Percentiles rank a stretch among this genome's conserved stretches.
These are phyloP conservation scores for Pseudocercospora fuligena DNA, from an alignment of 2,329 filamentous ascomycete species.

Conservation along the genomic window DNA sequence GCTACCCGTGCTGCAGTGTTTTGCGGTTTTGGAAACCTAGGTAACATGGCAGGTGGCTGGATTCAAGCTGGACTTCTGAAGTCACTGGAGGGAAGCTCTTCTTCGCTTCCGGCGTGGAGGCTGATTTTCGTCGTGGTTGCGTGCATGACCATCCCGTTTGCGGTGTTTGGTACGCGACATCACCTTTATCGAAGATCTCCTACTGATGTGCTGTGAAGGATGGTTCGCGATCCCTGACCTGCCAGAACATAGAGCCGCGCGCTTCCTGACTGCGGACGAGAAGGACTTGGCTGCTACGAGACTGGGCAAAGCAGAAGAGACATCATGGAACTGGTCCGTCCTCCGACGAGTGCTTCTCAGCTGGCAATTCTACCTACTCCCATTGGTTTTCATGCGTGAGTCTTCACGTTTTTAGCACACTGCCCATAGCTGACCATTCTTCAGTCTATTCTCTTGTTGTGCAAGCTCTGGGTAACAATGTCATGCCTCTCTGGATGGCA, in stretches of 20 bases:
- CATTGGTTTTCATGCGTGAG: conserved; percentile 50
- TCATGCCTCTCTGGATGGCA: conserved; percentile 53
- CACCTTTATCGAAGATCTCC: not conserved
- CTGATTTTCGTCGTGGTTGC: conserved; percentile 53
- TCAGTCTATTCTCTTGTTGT: conserved; percentile 50
- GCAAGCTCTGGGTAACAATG: conserved; percentile 51
- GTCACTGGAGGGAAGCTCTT: conserved; percentile 42
- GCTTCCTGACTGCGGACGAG: conserved; percentile 46
- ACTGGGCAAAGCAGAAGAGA: conserved; percentile 41
- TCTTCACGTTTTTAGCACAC: not conserved
- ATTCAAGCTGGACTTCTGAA: conserved; percentile 50
- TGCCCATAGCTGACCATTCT: not conserved
- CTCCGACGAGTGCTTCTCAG: conserved; percentile 45
- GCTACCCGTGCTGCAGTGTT: conserved; percentile 50
- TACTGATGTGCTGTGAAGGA: not conserved
- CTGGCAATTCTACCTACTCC: conserved; percentile 55
- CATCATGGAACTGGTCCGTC: conserved; percentile 35
- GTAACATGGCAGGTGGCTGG: conserved; percentile 53
- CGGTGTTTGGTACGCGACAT: conserved; percentile 42
- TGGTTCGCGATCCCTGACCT: conserved; percentile 54
- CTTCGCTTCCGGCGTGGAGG: conserved; percentile 48
- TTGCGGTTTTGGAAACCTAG: conserved; percentile 50
- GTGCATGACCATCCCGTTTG: conserved; percentile 49
- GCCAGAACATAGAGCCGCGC: conserved; percentile 48
- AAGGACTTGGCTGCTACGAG: conserved; percentile 46